Conservation (phyloP, 345 rosid species). For the Combretum micranthum region DNA sequence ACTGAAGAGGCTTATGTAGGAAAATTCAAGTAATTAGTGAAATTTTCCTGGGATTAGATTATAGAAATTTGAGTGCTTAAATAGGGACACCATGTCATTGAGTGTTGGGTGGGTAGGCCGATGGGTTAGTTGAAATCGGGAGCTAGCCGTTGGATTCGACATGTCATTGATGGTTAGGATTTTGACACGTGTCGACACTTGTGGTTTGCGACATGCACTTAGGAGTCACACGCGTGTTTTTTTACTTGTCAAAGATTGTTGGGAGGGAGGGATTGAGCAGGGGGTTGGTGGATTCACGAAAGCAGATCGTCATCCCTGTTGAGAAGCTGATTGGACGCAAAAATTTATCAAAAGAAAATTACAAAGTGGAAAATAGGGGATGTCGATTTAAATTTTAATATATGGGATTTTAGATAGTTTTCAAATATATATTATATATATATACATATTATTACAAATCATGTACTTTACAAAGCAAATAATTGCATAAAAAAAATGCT, state of each 20-base stretch:
- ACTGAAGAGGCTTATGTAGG: neutral
- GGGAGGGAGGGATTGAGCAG: neutral
- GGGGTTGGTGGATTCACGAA: slow-evolving; percentile 12
- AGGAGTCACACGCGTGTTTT: slow-evolving; percentile 8
- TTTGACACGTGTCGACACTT: slow-evolving; percentile 11
- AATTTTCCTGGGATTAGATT: slow-evolving; percentile 1
- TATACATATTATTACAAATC: too few relatives aligned
- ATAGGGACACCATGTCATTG: slow-evolving; percentile 11
- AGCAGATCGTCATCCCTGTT: slow-evolving; percentile 7
- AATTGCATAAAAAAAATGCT: too few relatives aligned
- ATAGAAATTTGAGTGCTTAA: slow-evolving; percentile 8
- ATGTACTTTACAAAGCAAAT: too few relatives aligned
- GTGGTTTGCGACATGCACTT: neutral
- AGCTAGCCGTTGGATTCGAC: slow-evolving; percentile 22
- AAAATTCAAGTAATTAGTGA: too few relatives aligned
- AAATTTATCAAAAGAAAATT: too few relatives aligned
- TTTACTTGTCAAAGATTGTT: slow-evolving; percentile 6
- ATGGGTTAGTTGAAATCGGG: slow-evolving; percentile 30
- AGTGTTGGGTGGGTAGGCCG: slow-evolving; percentile 24
- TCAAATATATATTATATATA: too few relatives aligned
- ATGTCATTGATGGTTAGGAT: slow-evolving; percentile 5
- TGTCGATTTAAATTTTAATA: too few relatives aligned
- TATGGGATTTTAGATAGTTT: too few relatives aligned
- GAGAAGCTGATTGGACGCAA: too few relatives aligned
- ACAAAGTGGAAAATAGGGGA: too few relatives aligned